A percentile compares a stretch with the other conserved stretches of the same genome.
These are phyloP conservation scores for Boletus vinaceobasis DNA, from an alignment of 768 basidiomycete species.

Conservation along the genomic window DNA sequence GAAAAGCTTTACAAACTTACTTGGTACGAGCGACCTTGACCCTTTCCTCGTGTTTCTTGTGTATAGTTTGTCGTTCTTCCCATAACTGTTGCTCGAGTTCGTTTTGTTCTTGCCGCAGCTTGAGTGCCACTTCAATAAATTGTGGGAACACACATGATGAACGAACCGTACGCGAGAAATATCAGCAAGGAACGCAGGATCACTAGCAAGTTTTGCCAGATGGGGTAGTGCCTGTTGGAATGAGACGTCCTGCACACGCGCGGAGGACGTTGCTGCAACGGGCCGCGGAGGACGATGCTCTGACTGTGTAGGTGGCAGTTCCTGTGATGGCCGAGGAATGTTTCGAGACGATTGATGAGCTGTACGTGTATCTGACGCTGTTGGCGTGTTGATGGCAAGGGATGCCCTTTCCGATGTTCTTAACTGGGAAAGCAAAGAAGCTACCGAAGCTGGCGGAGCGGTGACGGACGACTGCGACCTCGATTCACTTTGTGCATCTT, in stretches of 20 bases:
- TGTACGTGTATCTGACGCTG: conserved; percentile 8
- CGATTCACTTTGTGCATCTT: conserved; percentile 5
- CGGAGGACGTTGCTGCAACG: conserved; percentile 2
- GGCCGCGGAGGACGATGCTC: conserved; percentile 15
- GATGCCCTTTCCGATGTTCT: conserved; percentile 33
- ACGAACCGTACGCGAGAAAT: conserved; percentile 48
- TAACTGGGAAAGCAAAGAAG: conserved; percentile 61
- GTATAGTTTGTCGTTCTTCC: conserved; percentile 62
- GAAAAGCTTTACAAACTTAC: conserved; percentile 37
- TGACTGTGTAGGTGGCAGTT: conserved; percentile 5
- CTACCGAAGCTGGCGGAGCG: conserved; percentile 44
- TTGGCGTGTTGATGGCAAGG: conserved; percentile 6
- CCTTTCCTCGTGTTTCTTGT: conserved; percentile 65
- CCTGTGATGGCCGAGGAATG: conserved; percentile 12
- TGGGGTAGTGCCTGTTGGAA: conserved; percentile 71
- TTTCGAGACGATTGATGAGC: conserved; percentile 9
- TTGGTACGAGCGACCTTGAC: conserved; percentile 65
- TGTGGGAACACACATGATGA: background rate
- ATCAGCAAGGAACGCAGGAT: conserved; percentile 47
- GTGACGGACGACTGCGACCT: background rate
- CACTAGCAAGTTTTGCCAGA: conserved; percentile 57
- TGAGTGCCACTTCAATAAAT: conserved; percentile 27
- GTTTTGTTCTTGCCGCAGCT: conserved; percentile 75
- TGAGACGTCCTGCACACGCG: conserved; percentile 39
- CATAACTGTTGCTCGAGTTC: conserved; percentile 64